Conservation (phyloP, 768 basidiomycete species). For the Cytidiella melzeri region DNA sequence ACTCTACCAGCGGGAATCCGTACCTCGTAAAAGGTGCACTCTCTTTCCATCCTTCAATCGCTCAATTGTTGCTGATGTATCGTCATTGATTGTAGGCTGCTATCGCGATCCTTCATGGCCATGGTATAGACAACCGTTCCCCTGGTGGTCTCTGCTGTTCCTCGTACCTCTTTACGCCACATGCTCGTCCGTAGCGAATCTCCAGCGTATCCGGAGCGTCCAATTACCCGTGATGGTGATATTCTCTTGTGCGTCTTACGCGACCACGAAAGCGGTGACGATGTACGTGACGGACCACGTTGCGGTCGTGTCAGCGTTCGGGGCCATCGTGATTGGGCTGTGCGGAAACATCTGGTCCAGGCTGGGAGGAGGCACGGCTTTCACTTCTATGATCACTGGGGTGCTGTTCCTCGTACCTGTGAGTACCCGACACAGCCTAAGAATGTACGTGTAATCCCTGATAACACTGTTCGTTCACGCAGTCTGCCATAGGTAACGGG, state of each 20-base stretch:
- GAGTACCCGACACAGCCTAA: too few species aligned
- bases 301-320: conserved; percentile 72
- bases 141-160: conserved; percentile 75
- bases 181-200: conserved; percentile 68
- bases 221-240: conserved; percentile 74
- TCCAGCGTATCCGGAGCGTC: conserved; percentile 63
- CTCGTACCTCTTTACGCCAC: conserved; percentile 75
- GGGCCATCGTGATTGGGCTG: conserved; percentile 73
- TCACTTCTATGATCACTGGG: conserved; percentile 90
- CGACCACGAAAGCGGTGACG: conserved; percentile 61
- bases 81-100: conserved; percentile 50
- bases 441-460: too few species aligned
- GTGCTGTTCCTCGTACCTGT: conserved; percentile 88
- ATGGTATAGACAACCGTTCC: conserved; percentile 73
- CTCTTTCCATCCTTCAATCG: neutral
- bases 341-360: conserved; percentile 81
- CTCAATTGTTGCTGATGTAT: too few species aligned
- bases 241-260: conserved; percentile 71
- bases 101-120: conserved; percentile 67
- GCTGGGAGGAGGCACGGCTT: conserved; percentile 71
- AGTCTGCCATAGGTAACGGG: conserved; percentile 74
- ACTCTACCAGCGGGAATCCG: conserved; percentile 19
- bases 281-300: conserved; percentile 57
- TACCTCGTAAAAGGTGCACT: conserved; percentile 25
- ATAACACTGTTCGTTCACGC: neutral